Conservation (phyloP, 192 early-diverging fungal genomes). For the Powellomyces hirtus region DNA sequence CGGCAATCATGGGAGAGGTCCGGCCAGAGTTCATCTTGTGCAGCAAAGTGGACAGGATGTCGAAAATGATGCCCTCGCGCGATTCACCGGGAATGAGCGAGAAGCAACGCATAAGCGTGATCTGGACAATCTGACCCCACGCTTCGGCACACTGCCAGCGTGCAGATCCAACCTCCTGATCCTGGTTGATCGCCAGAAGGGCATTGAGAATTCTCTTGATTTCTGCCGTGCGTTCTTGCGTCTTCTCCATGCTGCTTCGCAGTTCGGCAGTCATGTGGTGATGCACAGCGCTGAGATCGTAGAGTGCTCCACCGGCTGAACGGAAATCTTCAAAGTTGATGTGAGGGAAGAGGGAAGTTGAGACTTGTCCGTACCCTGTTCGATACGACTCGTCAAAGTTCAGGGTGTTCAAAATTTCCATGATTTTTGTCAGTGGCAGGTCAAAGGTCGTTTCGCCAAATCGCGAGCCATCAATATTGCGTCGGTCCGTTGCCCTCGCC, state of each 20-base stretch:
- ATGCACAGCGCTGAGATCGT: slow-evolving; percentile 71
- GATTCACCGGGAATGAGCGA: slow-evolving; percentile 59
- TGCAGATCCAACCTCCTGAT: slow-evolving; percentile 66
- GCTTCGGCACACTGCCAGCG: slow-evolving; percentile 67
- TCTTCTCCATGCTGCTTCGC: neutral
- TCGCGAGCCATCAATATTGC: neutral
- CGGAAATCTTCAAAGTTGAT: slow-evolving; percentile 28
- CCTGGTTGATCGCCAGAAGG: slow-evolving; percentile 70
- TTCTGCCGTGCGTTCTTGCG: neutral
- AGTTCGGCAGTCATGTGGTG: slow-evolving; percentile 41
- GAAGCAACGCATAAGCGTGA: slow-evolving; percentile 66
- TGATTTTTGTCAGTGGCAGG: slow-evolving; percentile 63
- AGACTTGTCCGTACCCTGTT: slow-evolving; percentile 29
- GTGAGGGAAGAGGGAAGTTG: neutral
- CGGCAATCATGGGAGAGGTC: slow-evolving; percentile 47
- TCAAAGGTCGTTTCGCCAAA: neutral
- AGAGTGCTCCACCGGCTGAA: slow-evolving; percentile 19
- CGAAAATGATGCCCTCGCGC: slow-evolving; percentile 59
- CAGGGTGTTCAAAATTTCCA: slow-evolving; percentile 70
- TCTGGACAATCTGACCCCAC: slow-evolving; percentile 81
- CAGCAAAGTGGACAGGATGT: slow-evolving; percentile 68
- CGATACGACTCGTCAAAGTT: slow-evolving; percentile 48
- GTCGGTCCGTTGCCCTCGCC: neutral
- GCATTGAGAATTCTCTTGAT: slow-evolving; percentile 4
- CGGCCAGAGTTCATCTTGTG: slow-evolving; percentile 49